Evolutionary conservation across 495 filamentous ascomycete genomes (phyloP).

Genomic region (Filosporella fistucella): DNA sequence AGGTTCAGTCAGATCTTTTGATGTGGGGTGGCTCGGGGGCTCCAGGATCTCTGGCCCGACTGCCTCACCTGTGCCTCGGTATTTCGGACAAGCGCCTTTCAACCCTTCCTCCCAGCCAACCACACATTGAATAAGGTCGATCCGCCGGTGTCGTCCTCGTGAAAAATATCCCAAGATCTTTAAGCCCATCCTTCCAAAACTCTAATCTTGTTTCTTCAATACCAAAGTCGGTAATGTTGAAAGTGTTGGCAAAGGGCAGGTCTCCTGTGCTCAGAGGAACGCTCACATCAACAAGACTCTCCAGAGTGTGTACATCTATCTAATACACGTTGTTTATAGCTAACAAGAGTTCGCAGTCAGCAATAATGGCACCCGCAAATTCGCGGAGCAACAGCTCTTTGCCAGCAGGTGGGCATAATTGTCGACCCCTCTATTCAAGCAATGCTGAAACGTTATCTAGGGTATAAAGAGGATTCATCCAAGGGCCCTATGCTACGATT

Average conservation of each 20-base stretch:
- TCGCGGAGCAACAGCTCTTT: slow-evolving; percentile 52
- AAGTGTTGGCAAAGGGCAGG: slow-evolving; percentile 37
- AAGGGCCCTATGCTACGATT: slow-evolving; percentile 94
- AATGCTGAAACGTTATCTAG: slow-evolving; percentile 37
- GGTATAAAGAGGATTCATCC: slow-evolving; percentile 86
- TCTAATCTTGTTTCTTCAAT: slow-evolving; percentile 21
- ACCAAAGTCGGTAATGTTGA: slow-evolving; percentile 36
- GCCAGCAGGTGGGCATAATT: slow-evolving; percentile 38
- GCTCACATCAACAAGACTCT: slow-evolving; percentile 22
- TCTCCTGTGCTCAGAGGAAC: slow-evolving; percentile 34
- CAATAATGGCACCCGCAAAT: slow-evolving; percentile 30
- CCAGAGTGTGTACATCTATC: slow-evolving; percentile 25
- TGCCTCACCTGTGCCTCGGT: slow-evolving; percentile 10
- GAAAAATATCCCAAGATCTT: slow-evolving; percentile 4
- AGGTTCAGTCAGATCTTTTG: neutral
- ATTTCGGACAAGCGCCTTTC: neutral
- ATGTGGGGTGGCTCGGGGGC: too few species aligned
- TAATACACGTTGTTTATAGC: slow-evolving; percentile 1
- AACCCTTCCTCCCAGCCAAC: slow-evolving; percentile 10
- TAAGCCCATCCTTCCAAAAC: neutral
- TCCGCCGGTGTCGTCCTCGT: slow-evolving; percentile 4
- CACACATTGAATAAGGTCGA: slow-evolving; percentile 8
- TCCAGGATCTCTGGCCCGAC: too few species aligned
- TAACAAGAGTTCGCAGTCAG: slow-evolving; percentile 11
- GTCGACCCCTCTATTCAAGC: slow-evolving; percentile 15